These are phyloP conservation scores for Ceratocystis huliohia DNA, from an alignment of 2,329 filamentous ascomycete genomes.

Conservation along the genomic window DNA sequence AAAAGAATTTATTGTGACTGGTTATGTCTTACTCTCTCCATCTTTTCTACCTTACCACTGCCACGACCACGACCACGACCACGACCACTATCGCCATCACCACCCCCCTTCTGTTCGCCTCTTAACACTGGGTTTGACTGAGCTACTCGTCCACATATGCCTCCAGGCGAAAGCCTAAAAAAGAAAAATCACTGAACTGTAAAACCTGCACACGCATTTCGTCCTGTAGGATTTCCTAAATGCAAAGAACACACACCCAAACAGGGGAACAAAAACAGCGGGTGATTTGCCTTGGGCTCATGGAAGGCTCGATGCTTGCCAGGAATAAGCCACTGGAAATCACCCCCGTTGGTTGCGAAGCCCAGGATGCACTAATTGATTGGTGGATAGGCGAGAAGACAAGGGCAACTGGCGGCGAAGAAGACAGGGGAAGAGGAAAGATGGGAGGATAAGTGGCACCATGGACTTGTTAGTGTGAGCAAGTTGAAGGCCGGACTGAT, in stretches of 20 bases:
- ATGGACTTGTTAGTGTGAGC: not conserved
- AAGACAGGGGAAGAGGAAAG: not conserved
- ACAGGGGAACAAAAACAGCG: not conserved
- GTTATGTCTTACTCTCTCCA: not conserved
- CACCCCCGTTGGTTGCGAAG: not conserved
- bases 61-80: not conserved
- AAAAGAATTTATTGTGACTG: constrained; percentile 1
- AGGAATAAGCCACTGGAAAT: not conserved
- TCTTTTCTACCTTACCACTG: not conserved
- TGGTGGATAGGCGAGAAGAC: not conserved
- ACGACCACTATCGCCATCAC: not conserved
- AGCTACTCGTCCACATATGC: not conserved
- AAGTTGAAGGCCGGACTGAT: not conserved
- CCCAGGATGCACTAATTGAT: not conserved
- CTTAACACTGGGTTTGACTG: not conserved
- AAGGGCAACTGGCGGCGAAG: not conserved
- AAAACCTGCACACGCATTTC: not conserved
- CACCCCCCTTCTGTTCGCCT: not conserved
- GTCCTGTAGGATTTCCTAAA: not conserved
- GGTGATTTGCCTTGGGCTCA: constrained; percentile 2
- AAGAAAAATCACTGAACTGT: not conserved
- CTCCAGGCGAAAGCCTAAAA: not conserved
- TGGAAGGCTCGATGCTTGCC: not conserved
- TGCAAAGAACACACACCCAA: not conserved
- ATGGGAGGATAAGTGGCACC: not conserved